phyloP scores from a whole-genome alignment of 768 basidiomycete genomes.

The Leccinum imitatum region DNA sequence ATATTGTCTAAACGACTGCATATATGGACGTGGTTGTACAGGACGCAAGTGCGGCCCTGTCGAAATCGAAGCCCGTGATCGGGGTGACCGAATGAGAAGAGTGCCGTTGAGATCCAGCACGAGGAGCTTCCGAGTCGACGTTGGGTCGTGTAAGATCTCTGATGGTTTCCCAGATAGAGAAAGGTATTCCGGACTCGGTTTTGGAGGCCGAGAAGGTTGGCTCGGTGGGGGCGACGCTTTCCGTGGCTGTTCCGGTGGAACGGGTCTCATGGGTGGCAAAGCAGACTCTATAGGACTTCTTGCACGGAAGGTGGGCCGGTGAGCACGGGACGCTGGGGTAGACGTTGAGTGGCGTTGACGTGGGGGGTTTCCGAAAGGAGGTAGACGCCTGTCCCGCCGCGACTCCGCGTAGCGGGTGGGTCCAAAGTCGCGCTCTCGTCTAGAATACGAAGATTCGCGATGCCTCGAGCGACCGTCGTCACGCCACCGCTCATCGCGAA shows the following conservation, averaged over 20 bases:
- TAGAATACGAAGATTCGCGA: constrained; percentile 13
- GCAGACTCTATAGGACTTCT: constrained; percentile 8
- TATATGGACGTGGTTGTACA: constrained; percentile 64
- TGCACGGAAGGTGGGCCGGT: constrained; percentile 10
- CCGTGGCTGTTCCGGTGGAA: background rate
- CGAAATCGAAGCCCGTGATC: constrained; percentile 19
- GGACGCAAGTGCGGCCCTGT: constrained; percentile 31
- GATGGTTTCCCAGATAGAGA: constrained; percentile 33
- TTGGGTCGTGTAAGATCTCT: constrained; percentile 22
- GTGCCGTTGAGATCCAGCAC: constrained; percentile 71
- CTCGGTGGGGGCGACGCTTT: constrained; percentile 4
- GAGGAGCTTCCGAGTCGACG: constrained; percentile 56
- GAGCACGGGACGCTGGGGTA: constrained; percentile 7
- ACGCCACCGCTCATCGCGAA: constrained; percentile 12
- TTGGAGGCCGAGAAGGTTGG: constrained; percentile 1
- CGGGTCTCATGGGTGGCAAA: background rate
- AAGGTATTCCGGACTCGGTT: constrained; percentile 40
- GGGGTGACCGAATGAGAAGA: constrained; percentile 56
- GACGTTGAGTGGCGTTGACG: constrained; percentile 13
- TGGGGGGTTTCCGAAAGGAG: constrained; percentile 5
- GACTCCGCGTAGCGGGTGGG: constrained; percentile 6
- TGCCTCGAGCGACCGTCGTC: constrained; percentile 10
- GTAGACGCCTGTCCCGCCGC: constrained; percentile 6
- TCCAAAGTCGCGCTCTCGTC: constrained; percentile 6
- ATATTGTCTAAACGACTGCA: constrained; percentile 59